A percentile compares a stretch with the other conserved stretches of the same genome.
Conservation (phyloP, 768 basidiomycete species). For the Phylloporus sp. region DNA sequence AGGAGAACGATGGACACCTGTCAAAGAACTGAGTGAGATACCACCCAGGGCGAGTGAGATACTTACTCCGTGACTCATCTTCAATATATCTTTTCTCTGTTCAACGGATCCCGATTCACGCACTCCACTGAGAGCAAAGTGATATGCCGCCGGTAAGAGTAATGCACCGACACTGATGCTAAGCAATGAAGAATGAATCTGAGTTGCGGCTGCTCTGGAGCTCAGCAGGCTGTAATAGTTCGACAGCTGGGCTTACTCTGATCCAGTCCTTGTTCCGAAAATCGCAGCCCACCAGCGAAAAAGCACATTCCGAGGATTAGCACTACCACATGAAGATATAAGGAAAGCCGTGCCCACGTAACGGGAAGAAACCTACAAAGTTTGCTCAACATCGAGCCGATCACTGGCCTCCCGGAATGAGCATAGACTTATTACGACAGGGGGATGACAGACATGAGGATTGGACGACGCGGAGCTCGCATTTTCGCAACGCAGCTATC, state of each 20-base stretch:
- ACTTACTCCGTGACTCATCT: constrained; percentile 51
- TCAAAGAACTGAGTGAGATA: constrained; percentile 2
- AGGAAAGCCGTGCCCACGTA: constrained; percentile 1
- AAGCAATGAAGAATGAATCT: constrained; percentile 71
- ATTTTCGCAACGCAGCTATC: constrained; percentile 78
- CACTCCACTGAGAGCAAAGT: constrained; percentile 43
- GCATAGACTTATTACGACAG: not conserved
- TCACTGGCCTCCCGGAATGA: constrained; percentile 42
- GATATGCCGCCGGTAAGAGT: constrained; percentile 77
- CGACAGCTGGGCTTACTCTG: constrained; percentile 45
- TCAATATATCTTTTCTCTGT: constrained; percentile 42
- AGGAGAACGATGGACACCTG: constrained; percentile 52
- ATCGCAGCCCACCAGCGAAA: constrained; percentile 77
- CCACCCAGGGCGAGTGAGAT: not conserved
- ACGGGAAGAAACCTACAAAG: constrained; percentile 41
- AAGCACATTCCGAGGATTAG: constrained; percentile 89
- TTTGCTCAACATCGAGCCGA: constrained; percentile 82
- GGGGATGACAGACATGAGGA: constrained; percentile 54
- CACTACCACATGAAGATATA: constrained; percentile 38
- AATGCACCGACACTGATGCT: constrained; percentile 78
- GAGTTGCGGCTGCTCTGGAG: constrained; percentile 45
- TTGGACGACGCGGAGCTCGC: constrained; percentile 79
- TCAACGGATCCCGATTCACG: constrained; percentile 18
- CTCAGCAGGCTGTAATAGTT: constrained; percentile 1
- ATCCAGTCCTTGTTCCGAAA: constrained; percentile 77